phyloP scores from a whole-genome alignment of 768 basidiomycete species.

The Chlorophyllum brunneum region DNA sequence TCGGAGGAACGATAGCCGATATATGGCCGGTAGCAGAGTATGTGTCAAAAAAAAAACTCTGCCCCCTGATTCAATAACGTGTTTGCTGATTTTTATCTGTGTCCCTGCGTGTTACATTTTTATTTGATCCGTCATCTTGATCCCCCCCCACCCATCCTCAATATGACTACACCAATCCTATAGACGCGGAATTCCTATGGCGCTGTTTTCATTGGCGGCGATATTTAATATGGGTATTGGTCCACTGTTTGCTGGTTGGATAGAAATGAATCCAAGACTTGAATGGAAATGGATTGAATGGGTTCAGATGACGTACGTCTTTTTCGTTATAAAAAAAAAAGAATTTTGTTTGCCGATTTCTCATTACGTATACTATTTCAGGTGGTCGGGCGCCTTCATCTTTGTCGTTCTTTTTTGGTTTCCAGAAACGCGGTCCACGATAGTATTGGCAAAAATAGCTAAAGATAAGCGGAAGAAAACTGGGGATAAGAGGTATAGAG shows the following conservation, averaged over 20 bases:
- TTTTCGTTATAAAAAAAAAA: too few species aligned
- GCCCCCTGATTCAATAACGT: too few species aligned
- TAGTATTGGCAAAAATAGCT: conserved; percentile 69
- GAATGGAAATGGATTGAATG: conserved; percentile 29
- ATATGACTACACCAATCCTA: neutral
- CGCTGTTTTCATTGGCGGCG: conserved; percentile 60
- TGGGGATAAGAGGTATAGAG: conserved; percentile 58
- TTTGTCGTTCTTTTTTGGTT: conserved; percentile 50
- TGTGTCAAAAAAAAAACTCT: conserved; percentile 12
- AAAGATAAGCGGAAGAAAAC: conserved; percentile 59
- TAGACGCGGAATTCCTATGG: conserved; percentile 78
- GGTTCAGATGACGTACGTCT: conserved; percentile 26
- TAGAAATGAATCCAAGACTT: conserved; percentile 23
- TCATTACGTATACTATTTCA: too few species aligned
- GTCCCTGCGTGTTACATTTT: too few species aligned
- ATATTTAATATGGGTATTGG: conserved; percentile 19
- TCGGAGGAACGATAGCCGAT: conserved; percentile 70
- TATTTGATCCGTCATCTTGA: too few species aligned
- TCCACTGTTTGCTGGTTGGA: conserved; percentile 25
- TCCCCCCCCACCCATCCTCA: too few species aligned
- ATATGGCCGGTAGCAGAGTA: conserved; percentile 64
- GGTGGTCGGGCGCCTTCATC: conserved; percentile 36
- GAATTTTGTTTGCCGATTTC: too few species aligned
- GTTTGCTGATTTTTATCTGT: too few species aligned
- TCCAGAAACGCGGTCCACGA: conserved; percentile 69